A percentile compares a stretch with the other conserved stretches of the same genome.
Evolutionary conservation across 441 rosid species (phyloP).

Genomic region (Populus trichocarpa): DNA sequence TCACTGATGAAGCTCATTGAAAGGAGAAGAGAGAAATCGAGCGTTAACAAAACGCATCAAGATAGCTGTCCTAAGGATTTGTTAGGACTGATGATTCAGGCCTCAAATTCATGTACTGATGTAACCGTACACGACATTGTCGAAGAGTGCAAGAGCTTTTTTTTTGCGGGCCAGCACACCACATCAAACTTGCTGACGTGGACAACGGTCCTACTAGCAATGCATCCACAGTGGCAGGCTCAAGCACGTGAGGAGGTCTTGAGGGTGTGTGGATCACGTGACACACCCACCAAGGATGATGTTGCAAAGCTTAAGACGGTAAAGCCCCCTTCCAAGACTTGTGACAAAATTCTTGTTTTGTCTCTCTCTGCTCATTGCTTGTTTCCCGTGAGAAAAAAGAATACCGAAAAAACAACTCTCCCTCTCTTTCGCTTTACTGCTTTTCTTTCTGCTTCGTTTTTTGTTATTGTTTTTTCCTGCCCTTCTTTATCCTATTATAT

Average conservation of each 20-base stretch:
- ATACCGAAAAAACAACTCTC: neutral
- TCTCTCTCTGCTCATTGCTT: conserved; percentile 18
- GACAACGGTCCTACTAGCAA: conserved; percentile 87
- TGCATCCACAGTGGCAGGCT: conserved; percentile 98
- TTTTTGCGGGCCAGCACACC: conserved; percentile 97
- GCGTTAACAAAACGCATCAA: neutral
- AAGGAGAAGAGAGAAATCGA: conserved; percentile 26
- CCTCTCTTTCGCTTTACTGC: neutral
- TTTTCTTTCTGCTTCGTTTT: neutral
- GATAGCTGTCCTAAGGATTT: conserved; percentile 54
- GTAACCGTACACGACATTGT: conserved; percentile 74
- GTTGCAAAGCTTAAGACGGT: conserved; percentile 94
- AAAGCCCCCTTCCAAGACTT: neutral
- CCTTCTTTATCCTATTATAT: neutral
- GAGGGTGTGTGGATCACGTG: conserved; percentile 94
- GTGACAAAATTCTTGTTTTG: conserved; percentile 26
- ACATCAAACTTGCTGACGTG: conserved; percentile 98
- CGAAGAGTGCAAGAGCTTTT: conserved; percentile 93
- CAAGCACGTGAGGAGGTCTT: conserved; percentile 97
- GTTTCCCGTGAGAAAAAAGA: neutral
- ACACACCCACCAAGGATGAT: conserved; percentile 79
- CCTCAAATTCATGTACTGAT: conserved; percentile 38
- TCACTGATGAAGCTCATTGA: conserved; percentile 61
- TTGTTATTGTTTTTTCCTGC: neutral
- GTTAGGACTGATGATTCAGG: conserved; percentile 80